phyloP scores from a whole-genome alignment of 2,329 filamentous ascomycete genomes.

The Venturia oleaginea region DNA sequence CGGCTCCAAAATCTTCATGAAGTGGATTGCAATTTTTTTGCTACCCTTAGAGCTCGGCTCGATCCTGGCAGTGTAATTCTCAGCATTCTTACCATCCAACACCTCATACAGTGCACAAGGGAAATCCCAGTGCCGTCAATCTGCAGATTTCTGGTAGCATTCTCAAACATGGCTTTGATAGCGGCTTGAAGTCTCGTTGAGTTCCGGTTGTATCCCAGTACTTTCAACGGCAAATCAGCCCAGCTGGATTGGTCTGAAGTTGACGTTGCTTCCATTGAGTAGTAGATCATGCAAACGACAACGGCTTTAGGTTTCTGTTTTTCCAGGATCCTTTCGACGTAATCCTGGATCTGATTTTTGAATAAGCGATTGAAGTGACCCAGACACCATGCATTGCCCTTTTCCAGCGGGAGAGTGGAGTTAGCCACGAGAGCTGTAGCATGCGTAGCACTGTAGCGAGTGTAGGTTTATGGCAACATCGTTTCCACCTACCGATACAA shows the following conservation, averaged over 20 bases:
- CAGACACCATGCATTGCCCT: conserved; percentile 22
- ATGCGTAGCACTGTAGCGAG: conserved; percentile 24
- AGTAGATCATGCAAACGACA: conserved; percentile 32
- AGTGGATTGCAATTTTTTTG: conserved; percentile 24
- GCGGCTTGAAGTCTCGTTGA: conserved; percentile 26
- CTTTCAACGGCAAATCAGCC: conserved; percentile 25
- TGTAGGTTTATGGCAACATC: conserved; percentile 27
- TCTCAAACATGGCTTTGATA: conserved; percentile 25
- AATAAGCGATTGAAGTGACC: conserved; percentile 27
- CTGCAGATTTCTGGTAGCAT: conserved; percentile 22
- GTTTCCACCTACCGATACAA: conserved; percentile 30
- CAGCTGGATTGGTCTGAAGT: conserved; percentile 23
- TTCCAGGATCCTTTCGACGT: conserved; percentile 21
- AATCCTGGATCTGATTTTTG: conserved; percentile 21
- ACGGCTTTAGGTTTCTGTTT: conserved; percentile 26
- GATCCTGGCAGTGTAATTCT: conserved; percentile 27
- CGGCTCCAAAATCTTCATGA: conserved; percentile 17
- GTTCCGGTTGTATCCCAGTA: conserved; percentile 24
- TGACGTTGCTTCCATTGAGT: conserved; percentile 23
- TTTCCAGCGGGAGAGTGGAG: conserved; percentile 20
- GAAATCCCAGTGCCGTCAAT: conserved; percentile 24
- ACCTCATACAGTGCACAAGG: conserved; percentile 26
- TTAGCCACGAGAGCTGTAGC: conserved; percentile 26
- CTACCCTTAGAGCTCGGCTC: conserved; percentile 28
- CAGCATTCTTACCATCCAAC: conserved; percentile 23